These are phyloP conservation scores for Phylloporus sp. DNA, from an alignment of 768 basidiomycete genomes.

Conservation along the genomic window DNA sequence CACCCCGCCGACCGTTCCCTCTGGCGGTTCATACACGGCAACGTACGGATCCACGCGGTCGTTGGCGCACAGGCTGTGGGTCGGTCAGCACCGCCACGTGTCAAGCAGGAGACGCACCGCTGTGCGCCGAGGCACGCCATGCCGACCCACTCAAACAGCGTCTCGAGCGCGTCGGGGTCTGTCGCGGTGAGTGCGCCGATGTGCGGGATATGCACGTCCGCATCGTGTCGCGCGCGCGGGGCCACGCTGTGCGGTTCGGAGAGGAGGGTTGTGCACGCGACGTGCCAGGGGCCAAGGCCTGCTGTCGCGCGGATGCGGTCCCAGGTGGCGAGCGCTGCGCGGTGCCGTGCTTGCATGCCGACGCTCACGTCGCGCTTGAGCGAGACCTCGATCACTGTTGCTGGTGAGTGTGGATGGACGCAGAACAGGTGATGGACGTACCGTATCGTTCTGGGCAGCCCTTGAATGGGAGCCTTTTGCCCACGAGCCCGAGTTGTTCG, in stretches of 20 bases:
- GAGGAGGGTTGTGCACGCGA: slow-evolving; percentile 30
- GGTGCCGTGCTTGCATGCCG: slow-evolving; percentile 36
- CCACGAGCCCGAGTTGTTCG: slow-evolving; percentile 57
- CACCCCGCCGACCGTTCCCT: slow-evolving; percentile 42
- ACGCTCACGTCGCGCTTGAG: slow-evolving; percentile 38
- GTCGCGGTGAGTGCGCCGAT: slow-evolving; percentile 34
- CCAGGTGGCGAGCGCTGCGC: slow-evolving; percentile 45
- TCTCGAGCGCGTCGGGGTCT: slow-evolving; percentile 42
- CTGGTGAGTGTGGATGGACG: background rate
- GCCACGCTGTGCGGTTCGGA: slow-evolving; percentile 12
- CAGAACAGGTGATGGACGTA: slow-evolving; percentile 27
- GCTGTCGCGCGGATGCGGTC: slow-evolving; percentile 39
- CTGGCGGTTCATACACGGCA: slow-evolving; percentile 59
- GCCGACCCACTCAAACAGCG: slow-evolving; percentile 71
- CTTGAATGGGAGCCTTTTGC: slow-evolving; percentile 52
- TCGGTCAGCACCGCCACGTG: background rate
- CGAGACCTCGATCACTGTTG: slow-evolving; percentile 46
- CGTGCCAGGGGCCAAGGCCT: slow-evolving; percentile 41
- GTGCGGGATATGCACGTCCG: slow-evolving; percentile 42
- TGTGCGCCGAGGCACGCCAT: slow-evolving; percentile 65
- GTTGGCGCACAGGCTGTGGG: slow-evolving; percentile 49
- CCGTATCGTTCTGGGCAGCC: slow-evolving; percentile 45
- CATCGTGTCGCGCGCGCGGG: slow-evolving; percentile 20
- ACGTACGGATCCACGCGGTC: slow-evolving; percentile 70
- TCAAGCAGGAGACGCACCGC: slow-evolving; percentile 37